Conservation (phyloP, 139 green algal genomes). For the Chlorella sp. region DNA sequence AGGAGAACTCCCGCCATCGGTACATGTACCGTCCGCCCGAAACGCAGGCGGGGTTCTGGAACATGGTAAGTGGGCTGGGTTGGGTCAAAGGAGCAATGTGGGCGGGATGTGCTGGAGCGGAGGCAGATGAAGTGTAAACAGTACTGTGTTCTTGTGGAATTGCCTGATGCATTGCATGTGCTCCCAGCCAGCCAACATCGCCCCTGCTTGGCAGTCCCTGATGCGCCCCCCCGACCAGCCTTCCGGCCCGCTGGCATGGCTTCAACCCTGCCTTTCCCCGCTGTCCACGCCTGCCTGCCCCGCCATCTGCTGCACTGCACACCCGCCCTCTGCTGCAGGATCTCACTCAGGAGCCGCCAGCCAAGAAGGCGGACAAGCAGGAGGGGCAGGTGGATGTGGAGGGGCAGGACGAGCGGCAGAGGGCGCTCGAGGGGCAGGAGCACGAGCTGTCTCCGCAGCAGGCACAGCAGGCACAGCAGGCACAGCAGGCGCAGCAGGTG, state of each 20-base stretch:
- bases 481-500: no score
- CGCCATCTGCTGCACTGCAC: neutral
- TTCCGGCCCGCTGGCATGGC: no score
- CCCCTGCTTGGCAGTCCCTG: no score
- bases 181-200: neutral
- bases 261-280: neutral
- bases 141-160: neutral
- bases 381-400: neutral
- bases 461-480: neutral
- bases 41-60: conserved; percentile 60
- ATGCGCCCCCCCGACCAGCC: no score
- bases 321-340: neutral
- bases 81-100: neutral
- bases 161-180: neutral
- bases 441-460: neutral
- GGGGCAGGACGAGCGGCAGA: neutral
- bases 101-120: neutral
- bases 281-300: neutral
- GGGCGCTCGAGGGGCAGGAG: neutral
- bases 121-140: neutral
- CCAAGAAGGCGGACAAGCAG: neutral
- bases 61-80: conserved; percentile 42
- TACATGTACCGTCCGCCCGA: conserved; percentile 48
- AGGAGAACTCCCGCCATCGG: conserved; percentile 58
- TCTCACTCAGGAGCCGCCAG: conserved; percentile 9